Base-by-base conservation (phyloP, 148 eudicot species). In the Camellia granthamiana region DNA sequence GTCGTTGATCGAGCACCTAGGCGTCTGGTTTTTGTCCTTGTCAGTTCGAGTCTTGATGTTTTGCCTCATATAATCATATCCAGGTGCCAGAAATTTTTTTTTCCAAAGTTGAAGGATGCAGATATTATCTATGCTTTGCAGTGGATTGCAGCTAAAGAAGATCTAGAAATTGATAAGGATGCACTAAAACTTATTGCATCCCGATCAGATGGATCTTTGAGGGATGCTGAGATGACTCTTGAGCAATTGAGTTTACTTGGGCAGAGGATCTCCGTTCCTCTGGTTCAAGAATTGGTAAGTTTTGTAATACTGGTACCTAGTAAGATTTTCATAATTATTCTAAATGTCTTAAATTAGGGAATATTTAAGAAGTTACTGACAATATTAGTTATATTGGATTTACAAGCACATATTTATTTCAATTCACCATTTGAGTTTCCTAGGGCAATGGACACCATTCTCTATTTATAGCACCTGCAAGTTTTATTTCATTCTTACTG, bases 141-240 rank as follows among this genome's bases (percentile, higher is more conserved):
- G 69, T 88, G 92, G 94, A 87, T 95, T 80, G 92, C 97, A 65
- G 88, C 90, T 38, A 95, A 92, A 87, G 99, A 95, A 89, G 90
- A 91, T 78, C 79, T 93, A 30, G 93, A 93, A 72, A 92, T 95
- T n/a, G 97, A 95, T 74, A 87, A 81, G 78, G 97, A 90, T 83
- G 99, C 97, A 8, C 73, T 95, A 16, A 93, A 91, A 90, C 93
- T 95, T 81, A 90, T 95, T 80, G 94, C 99, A 42, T 92, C 99
- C 10, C 84, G 97, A 67, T 93, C 99, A 68, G 97, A 93, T 85
- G 99, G 99, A 72, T 93, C 99, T 61, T 83, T 95, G 84, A 90
- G 97, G 83, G 99, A 93, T 78, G 99, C 97, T 72, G 92, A 95
- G 88, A 95, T 95, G 97, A 95, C 97, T 58, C 92, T 95, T 74